Evolutionary conservation across 495 filamentous ascomycete genomes (phyloP).

Genomic region (Cenococcum geophilum): DNA sequence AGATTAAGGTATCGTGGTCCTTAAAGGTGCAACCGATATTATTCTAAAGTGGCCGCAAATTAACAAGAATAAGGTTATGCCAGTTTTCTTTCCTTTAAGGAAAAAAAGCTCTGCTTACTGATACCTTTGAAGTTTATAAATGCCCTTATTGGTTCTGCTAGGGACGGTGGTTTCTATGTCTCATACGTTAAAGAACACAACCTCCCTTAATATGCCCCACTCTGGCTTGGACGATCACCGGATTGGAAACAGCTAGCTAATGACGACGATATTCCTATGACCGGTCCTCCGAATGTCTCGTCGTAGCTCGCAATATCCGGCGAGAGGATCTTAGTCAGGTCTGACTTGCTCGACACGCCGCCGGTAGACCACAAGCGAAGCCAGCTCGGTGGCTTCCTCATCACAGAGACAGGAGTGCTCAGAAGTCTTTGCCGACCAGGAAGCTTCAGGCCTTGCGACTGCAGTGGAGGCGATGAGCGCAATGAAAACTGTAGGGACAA

Average conservation of each 20-base stretch:
- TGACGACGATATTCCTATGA: too few species aligned
- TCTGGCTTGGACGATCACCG: too few species aligned
- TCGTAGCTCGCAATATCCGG: slow-evolving; percentile 4
- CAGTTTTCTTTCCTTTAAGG: too few species aligned
- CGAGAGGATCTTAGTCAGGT: background rate
- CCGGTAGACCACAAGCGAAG: background rate
- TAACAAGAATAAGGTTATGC: too few species aligned
- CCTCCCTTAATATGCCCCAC: too few species aligned
- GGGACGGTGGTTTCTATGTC: background rate
- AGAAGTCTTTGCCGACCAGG: background rate
- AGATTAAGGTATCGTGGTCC: too few species aligned
- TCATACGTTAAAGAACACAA: background rate
- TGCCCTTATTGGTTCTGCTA: background rate
- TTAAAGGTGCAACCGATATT: too few species aligned
- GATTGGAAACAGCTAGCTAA: too few species aligned
- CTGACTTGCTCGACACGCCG: background rate
- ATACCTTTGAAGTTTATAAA: background rate
- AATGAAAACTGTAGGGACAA: background rate
- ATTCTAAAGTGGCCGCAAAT: too few species aligned
- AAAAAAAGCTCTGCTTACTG: background rate
- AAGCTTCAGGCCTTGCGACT: background rate
- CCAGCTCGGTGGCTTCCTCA: background rate
- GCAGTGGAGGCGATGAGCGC: background rate
- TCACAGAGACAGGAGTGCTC: background rate
- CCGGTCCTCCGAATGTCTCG: background rate